Base-by-base conservation (phyloP, 495 filamentous ascomycete genomes). In the Clohesyomyces aquaticus region DNA sequence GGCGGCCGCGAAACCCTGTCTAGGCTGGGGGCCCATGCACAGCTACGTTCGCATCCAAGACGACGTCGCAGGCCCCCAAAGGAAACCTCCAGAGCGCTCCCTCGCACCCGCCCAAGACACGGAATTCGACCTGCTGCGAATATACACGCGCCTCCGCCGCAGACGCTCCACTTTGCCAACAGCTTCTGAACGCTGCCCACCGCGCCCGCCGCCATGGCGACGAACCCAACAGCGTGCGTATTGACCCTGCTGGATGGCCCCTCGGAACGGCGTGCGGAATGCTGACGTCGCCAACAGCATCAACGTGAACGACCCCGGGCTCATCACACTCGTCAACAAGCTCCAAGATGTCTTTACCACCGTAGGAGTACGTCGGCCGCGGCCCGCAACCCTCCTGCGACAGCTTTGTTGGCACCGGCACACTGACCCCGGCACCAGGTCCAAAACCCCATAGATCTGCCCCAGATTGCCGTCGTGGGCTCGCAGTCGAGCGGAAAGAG, bases 401-500 rank as follows among this genome's bases (percentile, higher is more conserved):
- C 21, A 53, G 25, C 49, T 14, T n/a, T 25, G 19, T 41, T 8
- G 47, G 14, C 32, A 38, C 6, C 32, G 14, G 43, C 8, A 28
- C 62, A 60, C 63, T 70, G 67, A 70, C 43, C 53, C 61, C 54
- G 26, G 50, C 71, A 49, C 67, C 53, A 91, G 88, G 88, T 91
- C 49, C 88, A 96, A 82, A 99, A 99, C 77, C 95, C 95, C 47
- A 99, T 99, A 81, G 95, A 99, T 82, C 78, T 99, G 61, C 95
- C 95, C 25, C 95, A 99, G 81, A 99, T 99, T 77, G 94, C 88
- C 62, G 95, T 99, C 59, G 95, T 99, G 49, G 95, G 95, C 69
- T 97, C 93, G 74, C 95, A 99, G 81, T 98, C 95, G 12, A 96
- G 92, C 76, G 95, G 95, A 74, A 99, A 99, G 87, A 97, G 93